phyloP scores from a whole-genome alignment of 2,329 filamentous ascomycete species.

The Chrysoporthe deuterocubensis region DNA sequence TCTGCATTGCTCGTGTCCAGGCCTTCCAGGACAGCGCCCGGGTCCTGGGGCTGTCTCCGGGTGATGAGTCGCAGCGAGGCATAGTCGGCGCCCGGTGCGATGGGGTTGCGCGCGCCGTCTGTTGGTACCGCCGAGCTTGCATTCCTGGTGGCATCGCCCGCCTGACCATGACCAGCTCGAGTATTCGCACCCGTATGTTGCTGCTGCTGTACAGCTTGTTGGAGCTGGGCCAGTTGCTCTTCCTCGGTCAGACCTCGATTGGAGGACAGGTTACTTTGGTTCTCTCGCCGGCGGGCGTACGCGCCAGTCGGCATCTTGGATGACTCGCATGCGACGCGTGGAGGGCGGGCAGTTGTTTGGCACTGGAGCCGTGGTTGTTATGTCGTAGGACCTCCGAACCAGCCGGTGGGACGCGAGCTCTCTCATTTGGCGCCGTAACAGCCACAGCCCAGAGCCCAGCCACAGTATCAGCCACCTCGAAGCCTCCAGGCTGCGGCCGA shows the following conservation, averaged over 20 bases:
- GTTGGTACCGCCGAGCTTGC: not conserved
- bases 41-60: conserved; percentile 11
- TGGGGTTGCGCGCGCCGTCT: conserved; percentile 14
- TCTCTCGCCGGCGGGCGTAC: not conserved
- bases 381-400: not conserved
- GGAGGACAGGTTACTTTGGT: not conserved
- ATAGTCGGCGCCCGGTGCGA: conserved; percentile 13
- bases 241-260: not conserved
- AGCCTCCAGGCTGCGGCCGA: no score
- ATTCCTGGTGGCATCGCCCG: not conserved
- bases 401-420: not conserved
- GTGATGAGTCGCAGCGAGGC: conserved; percentile 21
- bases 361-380: not conserved
- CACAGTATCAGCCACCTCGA: not conserved
- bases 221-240: not conserved
- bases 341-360: not conserved
- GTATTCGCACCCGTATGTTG: not conserved
- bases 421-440: not conserved
- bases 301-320: conserved; percentile 12
- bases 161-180: not conserved
- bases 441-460: not conserved
- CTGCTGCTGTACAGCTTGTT: conserved; percentile 5
- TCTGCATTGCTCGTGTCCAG: conserved; percentile 19
- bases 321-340: not conserved
- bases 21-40: conserved; percentile 8